phyloP scores from a whole-genome alignment of 2,329 filamentous ascomycete species.

The Fusarium paranaense region DNA sequence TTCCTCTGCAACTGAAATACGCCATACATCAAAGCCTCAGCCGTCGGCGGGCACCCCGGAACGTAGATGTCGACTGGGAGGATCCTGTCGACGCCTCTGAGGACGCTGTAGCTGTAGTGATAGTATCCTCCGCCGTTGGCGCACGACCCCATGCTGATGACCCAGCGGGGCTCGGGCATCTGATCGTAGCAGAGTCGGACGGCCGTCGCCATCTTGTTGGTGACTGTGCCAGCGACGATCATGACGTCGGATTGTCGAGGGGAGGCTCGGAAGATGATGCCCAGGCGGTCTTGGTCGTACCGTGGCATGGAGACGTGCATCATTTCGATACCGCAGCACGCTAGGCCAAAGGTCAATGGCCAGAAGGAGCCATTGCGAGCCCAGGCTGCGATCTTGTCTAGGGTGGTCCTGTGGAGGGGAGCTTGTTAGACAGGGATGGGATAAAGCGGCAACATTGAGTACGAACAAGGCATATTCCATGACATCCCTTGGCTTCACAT shows the following conservation, averaged over 20 bases:
- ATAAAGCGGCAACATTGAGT: background rate
- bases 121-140: slow-evolving; percentile 81
- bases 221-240: slow-evolving; percentile 75
- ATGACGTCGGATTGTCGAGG: slow-evolving; percentile 74
- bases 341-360: slow-evolving; percentile 71
- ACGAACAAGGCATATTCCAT: slow-evolving; percentile 32
- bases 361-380: slow-evolving; percentile 69
- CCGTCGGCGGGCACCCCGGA: slow-evolving; percentile 69
- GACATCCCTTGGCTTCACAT: slow-evolving; percentile 21
- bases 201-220: slow-evolving; percentile 76
- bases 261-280: slow-evolving; percentile 75
- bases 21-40: slow-evolving; percentile 62
- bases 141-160: slow-evolving; percentile 77
- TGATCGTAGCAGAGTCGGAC: slow-evolving; percentile 74
- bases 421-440: background rate
- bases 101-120: slow-evolving; percentile 77
- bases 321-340: slow-evolving; percentile 73
- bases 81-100: slow-evolving; percentile 73
- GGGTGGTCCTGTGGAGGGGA: slow-evolving; percentile 56
- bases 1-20: slow-evolving; percentile 78
- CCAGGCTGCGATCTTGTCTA: slow-evolving; percentile 69
- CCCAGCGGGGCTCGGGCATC: slow-evolving; percentile 74
- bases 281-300: slow-evolving; percentile 72
- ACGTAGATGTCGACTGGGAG: slow-evolving; percentile 77
- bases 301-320: slow-evolving; percentile 72